These are phyloP conservation scores for Coemansia sp. DNA, from an alignment of 192 early-diverging fungal genomes.

Conservation along the genomic window DNA sequence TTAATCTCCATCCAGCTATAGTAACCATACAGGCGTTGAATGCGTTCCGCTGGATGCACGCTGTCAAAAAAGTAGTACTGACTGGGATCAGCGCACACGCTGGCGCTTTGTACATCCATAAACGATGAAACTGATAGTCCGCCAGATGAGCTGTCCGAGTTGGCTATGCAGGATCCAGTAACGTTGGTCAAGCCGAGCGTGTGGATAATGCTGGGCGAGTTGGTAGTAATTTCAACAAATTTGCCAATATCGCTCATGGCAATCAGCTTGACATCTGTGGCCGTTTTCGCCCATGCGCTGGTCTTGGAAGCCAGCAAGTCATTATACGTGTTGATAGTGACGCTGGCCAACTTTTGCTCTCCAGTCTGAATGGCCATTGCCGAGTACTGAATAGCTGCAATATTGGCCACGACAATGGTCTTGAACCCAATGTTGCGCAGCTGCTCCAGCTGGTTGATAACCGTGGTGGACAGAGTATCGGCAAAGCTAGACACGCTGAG, in stretches of 20 bases:
- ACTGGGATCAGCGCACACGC: constrained; percentile 14
- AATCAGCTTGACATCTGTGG: neutral
- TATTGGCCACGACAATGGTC: constrained; percentile 25
- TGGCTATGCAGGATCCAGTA: constrained; percentile 5
- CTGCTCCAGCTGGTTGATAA: constrained; percentile 23
- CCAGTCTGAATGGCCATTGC: constrained; percentile 4
- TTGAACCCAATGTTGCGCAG: constrained; percentile 23
- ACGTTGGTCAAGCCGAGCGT: constrained; percentile 22
- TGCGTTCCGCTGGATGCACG: constrained; percentile 24
- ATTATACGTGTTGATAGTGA: constrained; percentile 7
- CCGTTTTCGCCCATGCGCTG: constrained; percentile 12
- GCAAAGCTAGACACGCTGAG: constrained; percentile 10
- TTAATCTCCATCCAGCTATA: constrained; percentile 1
- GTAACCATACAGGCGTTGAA: constrained; percentile 33
- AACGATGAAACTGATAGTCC: neutral
- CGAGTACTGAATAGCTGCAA: constrained; percentile 33
- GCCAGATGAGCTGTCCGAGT: neutral
- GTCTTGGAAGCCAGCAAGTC: constrained; percentile 7
- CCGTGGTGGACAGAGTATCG: constrained; percentile 5
- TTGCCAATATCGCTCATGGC: constrained; percentile 14
- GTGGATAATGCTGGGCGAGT: constrained; percentile 2
- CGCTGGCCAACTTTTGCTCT: neutral
- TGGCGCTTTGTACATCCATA: neutral
- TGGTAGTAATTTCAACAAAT: constrained; percentile 16
- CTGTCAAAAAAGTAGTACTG: constrained; percentile 19